Evolutionary conservation across 1,139 yeast genomes (phyloP).

Genomic region (Yamadazyma kanchanaburiensis): DNA sequence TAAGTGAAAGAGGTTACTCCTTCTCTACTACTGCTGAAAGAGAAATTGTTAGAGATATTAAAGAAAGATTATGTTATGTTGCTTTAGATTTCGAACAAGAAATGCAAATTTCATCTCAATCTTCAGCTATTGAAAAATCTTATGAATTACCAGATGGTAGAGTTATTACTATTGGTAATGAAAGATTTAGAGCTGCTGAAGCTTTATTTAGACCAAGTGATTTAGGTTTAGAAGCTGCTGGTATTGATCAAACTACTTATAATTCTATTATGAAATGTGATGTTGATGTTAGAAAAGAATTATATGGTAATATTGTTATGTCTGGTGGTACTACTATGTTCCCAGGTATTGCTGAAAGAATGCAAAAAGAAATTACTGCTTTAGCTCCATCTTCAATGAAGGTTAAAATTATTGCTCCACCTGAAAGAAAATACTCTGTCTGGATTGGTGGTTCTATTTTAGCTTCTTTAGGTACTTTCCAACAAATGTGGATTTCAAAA

Average conservation of each 20-base stretch:
- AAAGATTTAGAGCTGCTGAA: conserved; percentile 99
- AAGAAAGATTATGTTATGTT: conserved; percentile 98
- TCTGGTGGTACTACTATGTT: conserved; percentile 99
- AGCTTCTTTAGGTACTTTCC: conserved; percentile 98
- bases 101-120: conserved; percentile 98
- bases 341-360: conserved; percentile 99
- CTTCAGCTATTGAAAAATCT: conserved; percentile 96
- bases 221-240: conserved; percentile 97
- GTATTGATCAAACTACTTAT: conserved; percentile 99
- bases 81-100: conserved; percentile 97
- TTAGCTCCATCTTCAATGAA: conserved; percentile 99
- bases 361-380: conserved; percentile 99
- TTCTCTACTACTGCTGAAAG: conserved; percentile 99
- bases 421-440: conserved; percentile 99
- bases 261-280: conserved; percentile 99
- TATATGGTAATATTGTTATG: conserved; percentile 98
- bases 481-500: conserved; percentile 99
- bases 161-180: conserved; percentile 99
- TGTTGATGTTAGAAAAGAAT: conserved; percentile 97
- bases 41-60: conserved; percentile 98
- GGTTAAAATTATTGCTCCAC: conserved; percentile 99
- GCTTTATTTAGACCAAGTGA: conserved; percentile 99
- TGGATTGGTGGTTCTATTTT: conserved; percentile 99
- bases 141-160: conserved; percentile 99
- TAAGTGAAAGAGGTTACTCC: conserved; percentile 97